Percentiles rank a stretch among this genome's conserved stretches.
Conservation (phyloP, 192 early-diverging fungal species). For the Coemansia furcata region DNA sequence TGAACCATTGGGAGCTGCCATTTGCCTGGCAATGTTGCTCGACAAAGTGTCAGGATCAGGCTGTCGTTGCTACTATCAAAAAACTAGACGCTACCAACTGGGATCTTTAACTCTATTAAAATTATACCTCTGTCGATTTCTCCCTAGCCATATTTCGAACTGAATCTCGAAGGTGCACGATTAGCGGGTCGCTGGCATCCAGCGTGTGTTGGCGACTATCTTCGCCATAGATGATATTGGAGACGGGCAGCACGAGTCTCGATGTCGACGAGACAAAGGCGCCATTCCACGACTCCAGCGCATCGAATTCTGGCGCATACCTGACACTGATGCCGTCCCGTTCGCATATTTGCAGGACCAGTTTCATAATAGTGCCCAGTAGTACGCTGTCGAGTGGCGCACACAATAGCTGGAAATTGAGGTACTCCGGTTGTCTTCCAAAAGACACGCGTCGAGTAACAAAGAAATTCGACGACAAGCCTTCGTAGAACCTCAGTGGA, state of each 20-base stretch:
- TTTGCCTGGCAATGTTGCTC: constrained; percentile 48
- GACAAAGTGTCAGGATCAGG: constrained; percentile 22
- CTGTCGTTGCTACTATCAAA: background rate
- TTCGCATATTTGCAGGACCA: constrained; percentile 39
- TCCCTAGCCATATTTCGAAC: constrained; percentile 20
- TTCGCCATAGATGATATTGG: constrained; percentile 11
- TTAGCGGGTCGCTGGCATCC: constrained; percentile 27
- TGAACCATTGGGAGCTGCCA: constrained; percentile 16
- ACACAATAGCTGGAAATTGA: constrained; percentile 27
- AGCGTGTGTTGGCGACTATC: constrained; percentile 2
- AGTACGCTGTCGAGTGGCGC: constrained; percentile 42
- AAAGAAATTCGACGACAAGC: constrained; percentile 51
- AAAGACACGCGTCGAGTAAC: constrained; percentile 9
- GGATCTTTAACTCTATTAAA: background rate
- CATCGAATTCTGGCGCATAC: constrained; percentile 20
- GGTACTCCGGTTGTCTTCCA: constrained; percentile 6
- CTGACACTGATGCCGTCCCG: constrained; percentile 30
- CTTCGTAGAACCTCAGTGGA: constrained; percentile 34
- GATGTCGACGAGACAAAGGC: constrained; percentile 53
- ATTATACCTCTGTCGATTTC: constrained; percentile 24
- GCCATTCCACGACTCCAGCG: constrained; percentile 25
- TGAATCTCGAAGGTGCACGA: constrained; percentile 23
- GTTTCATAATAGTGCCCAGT: constrained; percentile 47
- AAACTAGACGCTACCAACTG: background rate
- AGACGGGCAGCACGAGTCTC: constrained; percentile 38